Evolutionary conservation across 1,284 basidiomycete species (phyloP).

Genomic region (Schizophyllum commune): DNA sequence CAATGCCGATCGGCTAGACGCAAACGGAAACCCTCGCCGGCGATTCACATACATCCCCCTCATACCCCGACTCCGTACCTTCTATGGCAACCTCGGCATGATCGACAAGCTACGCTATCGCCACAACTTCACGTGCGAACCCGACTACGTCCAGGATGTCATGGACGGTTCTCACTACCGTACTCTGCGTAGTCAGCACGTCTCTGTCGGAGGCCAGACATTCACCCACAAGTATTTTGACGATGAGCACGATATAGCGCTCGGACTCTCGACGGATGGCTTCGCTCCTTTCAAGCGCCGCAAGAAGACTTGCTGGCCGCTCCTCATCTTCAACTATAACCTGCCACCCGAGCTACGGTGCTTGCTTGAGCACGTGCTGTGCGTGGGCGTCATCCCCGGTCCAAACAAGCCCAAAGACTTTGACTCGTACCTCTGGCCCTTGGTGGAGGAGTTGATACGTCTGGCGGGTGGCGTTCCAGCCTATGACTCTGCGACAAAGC

Average conservation of each 20-base stretch:
- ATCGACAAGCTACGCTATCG: constrained; percentile 14
- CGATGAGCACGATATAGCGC: constrained; percentile 6
- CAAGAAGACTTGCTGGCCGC: constrained; percentile 19
- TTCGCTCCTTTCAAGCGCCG: constrained; percentile 8
- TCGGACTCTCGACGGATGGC: constrained; percentile 7
- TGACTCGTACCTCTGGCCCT: constrained; percentile 27
- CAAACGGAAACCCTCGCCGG: constrained; percentile 15
- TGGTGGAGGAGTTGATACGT: constrained; percentile 22
- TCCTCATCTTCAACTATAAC: constrained; percentile 28
- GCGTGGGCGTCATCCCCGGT: constrained; percentile 27
- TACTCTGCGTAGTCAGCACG: constrained; percentile 8
- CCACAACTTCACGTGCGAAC: constrained; percentile 2
- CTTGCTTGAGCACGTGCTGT: constrained; percentile 22
- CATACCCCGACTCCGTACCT: constrained; percentile 21
- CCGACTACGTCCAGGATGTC: constrained; percentile 31
- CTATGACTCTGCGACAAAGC: constrained; percentile 16
- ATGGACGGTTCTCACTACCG: constrained; percentile 25
- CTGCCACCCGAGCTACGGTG: constrained; percentile 16
- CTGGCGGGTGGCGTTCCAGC: constrained; percentile 22
- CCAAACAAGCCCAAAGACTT: constrained; percentile 26
- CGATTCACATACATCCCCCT: constrained; percentile 25
- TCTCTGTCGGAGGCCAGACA: constrained; percentile 14
- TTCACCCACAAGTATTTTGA: constrained; percentile 11
- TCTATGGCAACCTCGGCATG: constrained; percentile 13
- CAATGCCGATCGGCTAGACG: constrained; percentile 14